Evolutionary conservation across 257 asterid genomes (phyloP).

Genomic region (Agastache rugosa): DNA sequence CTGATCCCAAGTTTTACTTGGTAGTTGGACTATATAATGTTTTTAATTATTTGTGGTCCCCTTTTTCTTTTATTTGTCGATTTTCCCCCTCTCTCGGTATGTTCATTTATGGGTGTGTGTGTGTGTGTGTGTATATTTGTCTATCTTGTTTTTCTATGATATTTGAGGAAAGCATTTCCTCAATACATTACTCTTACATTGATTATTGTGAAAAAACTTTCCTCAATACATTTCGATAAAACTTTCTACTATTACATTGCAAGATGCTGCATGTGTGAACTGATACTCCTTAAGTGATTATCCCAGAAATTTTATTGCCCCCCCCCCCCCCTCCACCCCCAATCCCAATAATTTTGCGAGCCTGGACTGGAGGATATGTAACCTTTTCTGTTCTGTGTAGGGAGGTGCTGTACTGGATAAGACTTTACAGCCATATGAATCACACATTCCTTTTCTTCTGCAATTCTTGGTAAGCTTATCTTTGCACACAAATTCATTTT

Average conservation of each 20-base stretch:
- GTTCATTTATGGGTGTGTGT: constrained; percentile 5
- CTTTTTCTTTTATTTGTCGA: neutral
- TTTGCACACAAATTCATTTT: constrained; percentile 17
- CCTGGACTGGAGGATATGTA: constrained; percentile 25
- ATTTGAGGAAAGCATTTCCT: constrained; percentile 1
- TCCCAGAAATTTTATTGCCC: constrained; percentile 13
- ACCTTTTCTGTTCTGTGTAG: constrained; percentile 46
- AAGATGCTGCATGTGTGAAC: constrained; percentile 16
- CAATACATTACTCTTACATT: constrained; percentile 14
- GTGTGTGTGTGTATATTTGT: neutral
- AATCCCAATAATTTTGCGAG: constrained; percentile 11
- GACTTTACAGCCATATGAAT: constrained; percentile 86
- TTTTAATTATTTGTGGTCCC: constrained; percentile 14
- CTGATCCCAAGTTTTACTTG: constrained; percentile 17
- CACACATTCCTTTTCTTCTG: constrained; percentile 94
- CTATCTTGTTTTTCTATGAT: constrained; percentile 11
- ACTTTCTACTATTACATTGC: constrained; percentile 5
- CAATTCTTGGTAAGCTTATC: constrained; percentile 77
- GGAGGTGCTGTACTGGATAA: constrained; percentile 76
- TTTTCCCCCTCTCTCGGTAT: neutral
- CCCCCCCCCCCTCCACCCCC: neutral
- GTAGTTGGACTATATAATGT: constrained; percentile 4
- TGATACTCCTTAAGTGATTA: constrained; percentile 17
- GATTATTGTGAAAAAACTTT: constrained; percentile 20
- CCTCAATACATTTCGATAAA: constrained; percentile 19